Base-by-base conservation (phyloP, 1,284 basidiomycete genomes). In the Violaceomyces palustris region DNA sequence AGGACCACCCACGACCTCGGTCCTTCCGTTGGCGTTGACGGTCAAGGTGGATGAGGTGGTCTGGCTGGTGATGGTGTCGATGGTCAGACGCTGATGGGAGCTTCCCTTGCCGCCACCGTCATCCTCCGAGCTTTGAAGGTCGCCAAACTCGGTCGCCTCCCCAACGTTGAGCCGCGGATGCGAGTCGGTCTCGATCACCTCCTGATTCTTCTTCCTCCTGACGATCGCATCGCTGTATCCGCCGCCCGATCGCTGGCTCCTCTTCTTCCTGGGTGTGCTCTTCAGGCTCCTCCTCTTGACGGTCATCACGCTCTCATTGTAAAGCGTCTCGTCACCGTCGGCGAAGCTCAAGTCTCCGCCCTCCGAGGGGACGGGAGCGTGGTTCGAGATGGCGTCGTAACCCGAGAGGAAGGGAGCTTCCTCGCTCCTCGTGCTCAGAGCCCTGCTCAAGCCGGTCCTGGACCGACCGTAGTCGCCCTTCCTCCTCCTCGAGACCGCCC, bases 371-470 rank as follows among this genome's bases (percentile, higher is more conserved):
- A 68, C 45, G 7, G 65, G 65, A 11, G 65, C 65, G 35, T 68
- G 63, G 2, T 47, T 47, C n/a, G 45, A 34, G 17, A 68, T 34
- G 15, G 61, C 61, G 25, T 68, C 65, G 38, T 57, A 61, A 12
- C 50, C 58, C n/a, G 65, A 68, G 1, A 68, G 35, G 57, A 68
- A 68, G 2, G 65, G 64, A 2, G 60, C 50, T 23, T 61, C 56
- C 24, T 66, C 61, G 32, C 54, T 59, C 15, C 49, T 34, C 7
- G 43, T 34, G 12, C 52, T 62, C 27, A 39, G 44, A 5, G 43
- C 39, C 30, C 58, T 44, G n/a, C 46, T 42, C 21, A 50, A 45
- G 3, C 49, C 39, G 3, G 53, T 38, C 6, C 46, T 44, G 12
- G 39, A 32, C 4, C 30, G 29, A 8, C 39, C 39, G 18, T 40